These are phyloP conservation scores for Monilinia polystroma DNA, from an alignment of 2,329 filamentous ascomycete species.

Conservation along the genomic window DNA sequence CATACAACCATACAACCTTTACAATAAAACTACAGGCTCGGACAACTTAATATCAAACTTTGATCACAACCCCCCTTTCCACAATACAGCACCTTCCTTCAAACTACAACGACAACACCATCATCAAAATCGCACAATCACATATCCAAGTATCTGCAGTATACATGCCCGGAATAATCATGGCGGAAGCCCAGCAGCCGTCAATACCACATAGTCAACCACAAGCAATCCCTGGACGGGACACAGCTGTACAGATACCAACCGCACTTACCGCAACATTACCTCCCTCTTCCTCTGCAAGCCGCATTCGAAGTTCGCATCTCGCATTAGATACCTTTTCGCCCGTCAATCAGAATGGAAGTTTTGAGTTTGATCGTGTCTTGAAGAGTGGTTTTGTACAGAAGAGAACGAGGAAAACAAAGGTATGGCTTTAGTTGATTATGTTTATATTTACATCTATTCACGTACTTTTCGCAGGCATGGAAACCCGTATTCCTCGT, in stretches of 20 bases:
- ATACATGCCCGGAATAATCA: slow-evolving; percentile 26
- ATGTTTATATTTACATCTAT: neutral
- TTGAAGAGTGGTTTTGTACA: slow-evolving; percentile 84
- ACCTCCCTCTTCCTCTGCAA: slow-evolving; percentile 32
- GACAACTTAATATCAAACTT: slow-evolving; percentile 4
- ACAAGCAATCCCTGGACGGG: slow-evolving; percentile 34
- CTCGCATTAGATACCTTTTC: slow-evolving; percentile 67
- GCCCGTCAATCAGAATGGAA: slow-evolving; percentile 90
- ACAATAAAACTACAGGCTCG: neutral
- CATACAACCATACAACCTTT: neutral
- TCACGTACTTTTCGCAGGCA: slow-evolving; percentile 51
- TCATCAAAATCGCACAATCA: neutral
- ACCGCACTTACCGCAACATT: slow-evolving; percentile 28
- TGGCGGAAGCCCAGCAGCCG: slow-evolving; percentile 32
- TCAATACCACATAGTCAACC: slow-evolving; percentile 29
- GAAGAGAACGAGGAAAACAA: slow-evolving; percentile 91
- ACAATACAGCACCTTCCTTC: neutral
- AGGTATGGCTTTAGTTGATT: slow-evolving; percentile 52
- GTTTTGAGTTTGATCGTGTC: slow-evolving; percentile 92
- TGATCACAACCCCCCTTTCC: neutral
- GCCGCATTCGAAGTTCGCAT: slow-evolving; percentile 42
- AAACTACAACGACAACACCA: neutral
- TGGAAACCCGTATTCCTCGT: slow-evolving; percentile 93
- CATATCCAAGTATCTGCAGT: neutral
- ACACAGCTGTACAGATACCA: slow-evolving; percentile 31